Conservation (phyloP, 1,284 basidiomycete genomes). For the Cryptococcus wingfieldii region DNA sequence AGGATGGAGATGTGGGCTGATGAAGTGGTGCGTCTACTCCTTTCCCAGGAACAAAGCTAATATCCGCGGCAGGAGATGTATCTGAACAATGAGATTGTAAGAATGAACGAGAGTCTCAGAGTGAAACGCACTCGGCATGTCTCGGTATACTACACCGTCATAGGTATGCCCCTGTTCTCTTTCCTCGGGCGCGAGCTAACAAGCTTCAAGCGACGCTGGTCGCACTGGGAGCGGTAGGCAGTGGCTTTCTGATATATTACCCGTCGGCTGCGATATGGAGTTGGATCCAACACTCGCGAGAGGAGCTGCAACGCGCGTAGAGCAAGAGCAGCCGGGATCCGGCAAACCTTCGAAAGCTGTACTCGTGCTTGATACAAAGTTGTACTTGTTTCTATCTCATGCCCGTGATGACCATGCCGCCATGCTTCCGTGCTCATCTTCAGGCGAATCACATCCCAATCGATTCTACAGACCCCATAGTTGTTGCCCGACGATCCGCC, state of each 20-base stretch:
- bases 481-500: neutral
- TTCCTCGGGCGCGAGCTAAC: neutral
- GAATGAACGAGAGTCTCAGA: neutral
- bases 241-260: neutral
- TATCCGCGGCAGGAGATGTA: constrained; percentile 16
- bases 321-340: too few species aligned
- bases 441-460: too few species aligned
- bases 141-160: neutral
- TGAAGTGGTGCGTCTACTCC: constrained; percentile 28
- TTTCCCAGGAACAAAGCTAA: neutral
- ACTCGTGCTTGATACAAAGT: too few species aligned
- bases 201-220: neutral
- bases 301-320: neutral
- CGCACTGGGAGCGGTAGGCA: neutral
- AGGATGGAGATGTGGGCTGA: constrained; percentile 38
- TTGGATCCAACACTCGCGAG: neutral
- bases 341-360: too few species aligned
- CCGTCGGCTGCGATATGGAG: neutral
- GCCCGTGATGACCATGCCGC: too few species aligned
- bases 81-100: constrained; percentile 23
- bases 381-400: too few species aligned
- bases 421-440: too few species aligned
- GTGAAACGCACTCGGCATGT: neutral
- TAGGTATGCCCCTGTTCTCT: neutral
- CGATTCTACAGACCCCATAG: too few species aligned